These are phyloP conservation scores for Verticillium klebahnii DNA, from an alignment of 2,329 filamentous ascomycete species.

Conservation along the genomic window DNA sequence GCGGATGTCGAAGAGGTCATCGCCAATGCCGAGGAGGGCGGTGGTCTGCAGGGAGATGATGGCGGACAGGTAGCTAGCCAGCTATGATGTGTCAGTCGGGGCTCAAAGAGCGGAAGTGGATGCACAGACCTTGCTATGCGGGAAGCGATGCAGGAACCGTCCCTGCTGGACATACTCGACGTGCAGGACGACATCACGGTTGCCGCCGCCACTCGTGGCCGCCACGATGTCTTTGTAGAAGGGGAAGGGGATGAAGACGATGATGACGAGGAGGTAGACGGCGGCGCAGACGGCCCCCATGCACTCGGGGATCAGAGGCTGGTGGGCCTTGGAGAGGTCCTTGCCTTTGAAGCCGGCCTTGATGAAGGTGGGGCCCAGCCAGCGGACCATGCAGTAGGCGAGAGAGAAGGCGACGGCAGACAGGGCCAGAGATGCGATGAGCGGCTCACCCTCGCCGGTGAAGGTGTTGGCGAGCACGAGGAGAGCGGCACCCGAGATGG, in stretches of 20 bases:
- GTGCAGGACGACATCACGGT: slow-evolving; percentile 78
- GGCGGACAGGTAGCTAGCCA: slow-evolving; percentile 91
- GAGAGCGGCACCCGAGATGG: slow-evolving; percentile 64
- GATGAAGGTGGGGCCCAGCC: slow-evolving; percentile 88
- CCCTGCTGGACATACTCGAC: slow-evolving; percentile 72
- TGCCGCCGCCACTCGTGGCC: slow-evolving; percentile 88
- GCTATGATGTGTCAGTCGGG: slow-evolving; percentile 39
- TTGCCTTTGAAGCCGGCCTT: slow-evolving; percentile 82
- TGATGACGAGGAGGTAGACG: slow-evolving; percentile 84
- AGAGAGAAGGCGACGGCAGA: slow-evolving; percentile 79
- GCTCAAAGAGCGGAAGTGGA: not conserved
- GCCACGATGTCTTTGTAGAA: slow-evolving; percentile 98
- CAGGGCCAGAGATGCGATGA: slow-evolving; percentile 83
- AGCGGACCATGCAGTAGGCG: slow-evolving; percentile 82
- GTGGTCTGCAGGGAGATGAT: slow-evolving; percentile 90
- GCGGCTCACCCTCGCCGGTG: slow-evolving; percentile 78
- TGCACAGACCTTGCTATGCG: slow-evolving; percentile 75
- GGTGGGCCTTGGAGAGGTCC: slow-evolving; percentile 70
- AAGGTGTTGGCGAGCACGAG: slow-evolving; percentile 77
- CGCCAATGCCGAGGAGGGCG: slow-evolving; percentile 85
- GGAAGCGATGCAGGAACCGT: slow-evolving; percentile 84
- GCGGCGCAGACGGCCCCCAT: slow-evolving; percentile 94
- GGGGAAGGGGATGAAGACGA: slow-evolving; percentile 91
- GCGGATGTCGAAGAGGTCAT: slow-evolving; percentile 95
- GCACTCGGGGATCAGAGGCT: slow-evolving; percentile 82